Conservation (phyloP, 176 grass and related monocot genomes). For the Rhynchospora pubera region DNA sequence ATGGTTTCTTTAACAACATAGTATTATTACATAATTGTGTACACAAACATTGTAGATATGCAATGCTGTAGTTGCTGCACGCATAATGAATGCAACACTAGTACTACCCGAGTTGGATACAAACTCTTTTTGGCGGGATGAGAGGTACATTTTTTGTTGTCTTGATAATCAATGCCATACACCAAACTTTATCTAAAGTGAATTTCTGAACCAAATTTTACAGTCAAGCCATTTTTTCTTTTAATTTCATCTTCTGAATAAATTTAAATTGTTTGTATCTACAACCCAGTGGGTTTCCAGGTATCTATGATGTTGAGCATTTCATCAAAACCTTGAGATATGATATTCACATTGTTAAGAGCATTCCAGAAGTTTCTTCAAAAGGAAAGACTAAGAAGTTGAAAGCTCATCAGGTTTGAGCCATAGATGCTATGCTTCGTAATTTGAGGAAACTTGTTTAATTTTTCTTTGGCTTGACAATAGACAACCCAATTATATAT, state of each 20-base stretch:
- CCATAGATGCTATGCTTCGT: not conserved
- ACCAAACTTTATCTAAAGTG: not conserved
- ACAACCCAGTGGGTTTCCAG: slow-evolving; percentile 76
- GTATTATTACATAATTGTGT: slow-evolving; percentile 14
- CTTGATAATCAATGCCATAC: not conserved
- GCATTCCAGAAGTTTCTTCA: slow-evolving; percentile 58
- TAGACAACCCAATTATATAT: not conserved
- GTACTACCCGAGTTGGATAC: slow-evolving; percentile 90
- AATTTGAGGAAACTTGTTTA: not conserved
- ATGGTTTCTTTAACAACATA: slow-evolving; percentile 24
- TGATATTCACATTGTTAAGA: slow-evolving; percentile 73
- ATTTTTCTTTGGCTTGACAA: not conserved
- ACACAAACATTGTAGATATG: slow-evolving; percentile 71
- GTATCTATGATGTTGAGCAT: slow-evolving; percentile 95
- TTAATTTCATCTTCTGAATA: slow-evolving; percentile 7
- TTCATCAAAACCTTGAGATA: slow-evolving; percentile 84
- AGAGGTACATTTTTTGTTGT: slow-evolving; percentile 51
- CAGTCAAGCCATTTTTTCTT: not conserved
- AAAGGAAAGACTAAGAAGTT: slow-evolving; percentile 94
- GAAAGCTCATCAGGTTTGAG: slow-evolving; percentile 62
- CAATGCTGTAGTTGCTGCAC: slow-evolving; percentile 96
- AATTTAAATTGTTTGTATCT: not conserved
- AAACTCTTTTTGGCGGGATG: slow-evolving; percentile 97
- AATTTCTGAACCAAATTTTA: not conserved
- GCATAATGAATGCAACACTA: slow-evolving; percentile 95